Base-by-base conservation (phyloP, 139 green algal genomes). In the Picochlorum sp. region DNA sequence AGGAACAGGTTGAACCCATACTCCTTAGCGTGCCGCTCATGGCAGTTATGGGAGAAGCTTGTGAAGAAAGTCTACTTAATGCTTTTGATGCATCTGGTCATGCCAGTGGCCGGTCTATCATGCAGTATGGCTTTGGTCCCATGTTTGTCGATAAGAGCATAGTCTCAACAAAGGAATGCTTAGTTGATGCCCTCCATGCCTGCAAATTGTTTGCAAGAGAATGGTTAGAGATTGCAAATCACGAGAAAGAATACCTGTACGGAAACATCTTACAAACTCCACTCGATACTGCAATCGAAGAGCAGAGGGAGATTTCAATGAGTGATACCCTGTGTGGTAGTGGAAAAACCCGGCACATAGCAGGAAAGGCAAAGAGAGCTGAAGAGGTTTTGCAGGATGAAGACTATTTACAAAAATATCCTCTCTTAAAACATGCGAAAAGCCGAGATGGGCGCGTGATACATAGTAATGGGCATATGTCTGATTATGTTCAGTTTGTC, bases 151-250 rank as follows among this genome's bases (percentile, higher is more conserved):
- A 69, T n/a, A 5, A 23, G 32, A 28, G 18, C 3, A 15, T 69
- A 6, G 26, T 34, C 1, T 9, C 23, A 0, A 20, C 6, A 26
- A 18, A 18, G 20, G 15, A 41, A 20, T 20, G 16, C 16, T 60
- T 92, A 64, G 41, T 52, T 15, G 68, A 76, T 58, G 74, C 79
- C 34, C 51, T 92, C 65, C 58, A 56, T 10, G 74, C 80, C 26
- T 84, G 80, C 1, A 34, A 47, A 0, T 58, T 71, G 1, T 92
- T 92, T 76, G 85, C 83, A 3, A 56, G 74, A 1, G 87, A 91
- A 56, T 94, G 87, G 87, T 23, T 26, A 7, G 84, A 92, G 81
- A 75, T 90, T 66, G 70, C 80, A 1, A 64, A 76, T 13, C 59
- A 88, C 11, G 70, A 74, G 2, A 64, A 76, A 34, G 74, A 71